These are phyloP conservation scores for Plasmodium fragile DNA, from an alignment of 169 alveolate species.

Conservation along the genomic window DNA sequence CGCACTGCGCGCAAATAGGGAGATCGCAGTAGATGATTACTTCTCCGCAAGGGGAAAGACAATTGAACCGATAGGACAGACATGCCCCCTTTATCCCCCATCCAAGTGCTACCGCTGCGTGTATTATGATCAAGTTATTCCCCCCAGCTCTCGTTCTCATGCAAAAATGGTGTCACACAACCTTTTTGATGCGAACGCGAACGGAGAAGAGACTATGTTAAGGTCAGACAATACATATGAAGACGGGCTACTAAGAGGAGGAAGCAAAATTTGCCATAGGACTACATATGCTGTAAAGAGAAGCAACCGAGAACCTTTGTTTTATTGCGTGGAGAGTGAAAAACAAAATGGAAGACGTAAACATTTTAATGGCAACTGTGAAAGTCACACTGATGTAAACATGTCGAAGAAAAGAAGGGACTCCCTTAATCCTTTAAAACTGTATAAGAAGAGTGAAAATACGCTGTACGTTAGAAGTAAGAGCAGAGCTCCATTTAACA, in stretches of 20 bases:
- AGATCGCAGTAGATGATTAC: neutral
- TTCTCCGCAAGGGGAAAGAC: conserved; percentile 2
- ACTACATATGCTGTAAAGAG: neutral
- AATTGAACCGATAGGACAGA: neutral
- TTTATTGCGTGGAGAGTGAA: neutral
- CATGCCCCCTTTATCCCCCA: neutral
- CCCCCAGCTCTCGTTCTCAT: neutral
- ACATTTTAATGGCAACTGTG: neutral
- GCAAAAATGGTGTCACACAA: neutral
- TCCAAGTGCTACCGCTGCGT: neutral
- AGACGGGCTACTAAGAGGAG: neutral
- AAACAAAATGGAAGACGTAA: conserved; percentile 2
- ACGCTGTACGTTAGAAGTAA: neutral
- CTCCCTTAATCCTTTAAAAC: neutral
- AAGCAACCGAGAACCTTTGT: neutral
- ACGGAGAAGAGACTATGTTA: neutral
- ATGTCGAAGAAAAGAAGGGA: neutral
- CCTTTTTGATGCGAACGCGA: neutral
- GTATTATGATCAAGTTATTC: neutral
- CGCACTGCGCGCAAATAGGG: neutral
- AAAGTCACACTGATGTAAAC: neutral
- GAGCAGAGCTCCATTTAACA: neutral
- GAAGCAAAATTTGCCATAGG: neutral
- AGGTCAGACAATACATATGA: neutral
- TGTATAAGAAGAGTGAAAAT: neutral